phyloP scores from a whole-genome alignment of 2,329 filamentous ascomycete species.

The Conoideocrella luteorostrata region DNA sequence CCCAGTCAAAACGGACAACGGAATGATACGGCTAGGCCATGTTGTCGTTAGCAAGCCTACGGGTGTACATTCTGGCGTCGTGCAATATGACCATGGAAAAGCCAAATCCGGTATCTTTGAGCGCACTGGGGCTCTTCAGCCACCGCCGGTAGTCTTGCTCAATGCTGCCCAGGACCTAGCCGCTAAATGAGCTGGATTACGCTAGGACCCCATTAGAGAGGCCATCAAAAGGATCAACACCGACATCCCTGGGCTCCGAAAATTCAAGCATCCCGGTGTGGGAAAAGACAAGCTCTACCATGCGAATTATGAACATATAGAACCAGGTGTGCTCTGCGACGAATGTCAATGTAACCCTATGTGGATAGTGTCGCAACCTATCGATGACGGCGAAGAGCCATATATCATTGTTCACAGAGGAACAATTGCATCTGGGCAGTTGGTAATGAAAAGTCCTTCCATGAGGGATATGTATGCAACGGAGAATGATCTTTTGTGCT shows the following conservation, averaged over 20 bases:
- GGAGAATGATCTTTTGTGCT: constrained; percentile 11
- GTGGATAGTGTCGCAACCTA: constrained; percentile 7
- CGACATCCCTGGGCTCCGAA: too few species aligned
- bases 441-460: constrained; percentile 11
- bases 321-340: too few species aligned
- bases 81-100: constrained; percentile 17
- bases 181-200: too few species aligned
- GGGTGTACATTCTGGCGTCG: constrained; percentile 11
- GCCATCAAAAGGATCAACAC: too few species aligned
- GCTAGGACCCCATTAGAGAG: too few species aligned
- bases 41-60: constrained; percentile 16
- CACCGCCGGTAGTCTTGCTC: constrained; percentile 12
- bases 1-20: constrained; percentile 12
- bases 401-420: constrained; percentile 14
- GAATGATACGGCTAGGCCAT: constrained; percentile 17
- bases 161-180: too few species aligned
- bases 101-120: constrained; percentile 11
- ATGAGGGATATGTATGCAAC: constrained; percentile 10
- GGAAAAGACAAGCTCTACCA: too few species aligned
- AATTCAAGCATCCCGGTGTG: too few species aligned
- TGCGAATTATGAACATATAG: too few species aligned
- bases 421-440: constrained; percentile 14
- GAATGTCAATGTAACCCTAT: background rate
- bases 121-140: constrained; percentile 11
- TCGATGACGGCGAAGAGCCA: constrained; percentile 5